phyloP scores from a whole-genome alignment of 2,329 filamentous ascomycete species.

The Beauveria rudraprayagi region DNA sequence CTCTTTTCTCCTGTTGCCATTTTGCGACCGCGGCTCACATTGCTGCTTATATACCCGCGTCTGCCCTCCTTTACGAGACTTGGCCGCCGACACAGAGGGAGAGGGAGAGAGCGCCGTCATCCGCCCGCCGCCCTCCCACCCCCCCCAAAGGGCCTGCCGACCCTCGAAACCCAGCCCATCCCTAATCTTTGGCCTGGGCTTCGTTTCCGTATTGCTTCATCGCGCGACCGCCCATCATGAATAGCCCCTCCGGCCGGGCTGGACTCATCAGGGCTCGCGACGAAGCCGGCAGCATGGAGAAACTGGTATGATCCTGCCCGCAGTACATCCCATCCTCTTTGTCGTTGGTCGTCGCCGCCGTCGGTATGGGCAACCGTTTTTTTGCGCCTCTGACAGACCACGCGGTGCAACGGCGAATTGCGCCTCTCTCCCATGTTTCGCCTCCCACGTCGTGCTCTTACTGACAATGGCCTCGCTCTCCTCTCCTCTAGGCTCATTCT shows the following conservation, averaged over 20 bases:
- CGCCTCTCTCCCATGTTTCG: not conserved
- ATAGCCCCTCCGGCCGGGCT: conserved; percentile 44
- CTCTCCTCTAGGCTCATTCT: conserved; percentile 42
- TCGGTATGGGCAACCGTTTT: not conserved
- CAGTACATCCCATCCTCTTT: not conserved
- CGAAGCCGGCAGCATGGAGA: conserved; percentile 46
- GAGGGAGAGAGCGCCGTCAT: not conserved
- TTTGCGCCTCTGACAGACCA: not conserved
- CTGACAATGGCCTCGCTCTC: conserved; percentile 3
- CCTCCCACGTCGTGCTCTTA: not conserved
- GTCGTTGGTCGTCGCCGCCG: not conserved
- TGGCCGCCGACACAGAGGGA: not conserved
- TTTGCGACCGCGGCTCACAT: too few species aligned
- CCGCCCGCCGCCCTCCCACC: not conserved
- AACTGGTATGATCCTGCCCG: conserved; percentile 45
- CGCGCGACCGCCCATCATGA: conserved; percentile 23
- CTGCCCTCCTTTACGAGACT: not conserved
- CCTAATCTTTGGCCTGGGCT: not conserved
- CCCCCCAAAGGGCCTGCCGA: not conserved
- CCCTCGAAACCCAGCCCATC: conserved; percentile 7
- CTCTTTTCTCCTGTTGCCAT: not conserved
- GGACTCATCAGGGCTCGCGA: conserved; percentile 48
- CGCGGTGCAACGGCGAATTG: not conserved
- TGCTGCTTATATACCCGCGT: too few species aligned
- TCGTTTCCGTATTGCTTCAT: conserved; percentile 4